Base-by-base conservation (phyloP, 208 protist species). In the Wallacemonas collosoma region DNA sequence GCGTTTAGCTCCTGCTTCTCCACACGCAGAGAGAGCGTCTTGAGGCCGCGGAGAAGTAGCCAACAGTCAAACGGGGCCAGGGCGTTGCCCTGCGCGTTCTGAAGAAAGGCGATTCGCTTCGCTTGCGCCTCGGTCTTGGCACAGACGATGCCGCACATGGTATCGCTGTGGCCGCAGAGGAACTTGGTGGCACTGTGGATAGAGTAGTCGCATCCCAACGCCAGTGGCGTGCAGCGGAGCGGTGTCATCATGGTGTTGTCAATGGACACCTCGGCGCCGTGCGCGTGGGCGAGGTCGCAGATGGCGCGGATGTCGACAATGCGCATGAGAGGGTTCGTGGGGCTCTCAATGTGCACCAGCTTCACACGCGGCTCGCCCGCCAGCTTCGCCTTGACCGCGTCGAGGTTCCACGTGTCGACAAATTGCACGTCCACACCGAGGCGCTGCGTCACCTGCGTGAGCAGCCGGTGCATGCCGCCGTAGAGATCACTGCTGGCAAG, bases 171-270 rank as follows among this genome's bases (percentile, higher is more conserved):
- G 45, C 98, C 98, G 81, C 96, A 98, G 26, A 99, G 86, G 58
- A 97, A 99, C 85, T 99, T 99, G 57, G 96, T 99, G 3, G 94
- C 91, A 51, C 91, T 98, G 85, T 99, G 97, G 35, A 99, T 75
- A 12, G 95, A 94, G 70, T 98, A 93, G 74, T 99, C 97, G 58
- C 95, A 98, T 72, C 98, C 98, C 2, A 98, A 81, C 39, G 90
- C 76, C 11, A 99, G 83, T 51, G 98, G 96, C n/a, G 87, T 88
- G 79, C 97, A 97, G 75, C 98, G 95, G 75, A 98, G 89, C 55
- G 97, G 94, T 8, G 97, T 97, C 88, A 98, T 94, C 81, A 99
- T 99, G 7, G 98, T 99, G 81, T 97, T 98, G 73, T 99, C 98
- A 39, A 98, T 96, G 14, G 95, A 90, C 0, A 98, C 73, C 58